A percentile compares a stretch with the other conserved stretches of the same genome.
Conservation (phyloP, 768 basidiomycete genomes). For the Calocybe indica region DNA sequence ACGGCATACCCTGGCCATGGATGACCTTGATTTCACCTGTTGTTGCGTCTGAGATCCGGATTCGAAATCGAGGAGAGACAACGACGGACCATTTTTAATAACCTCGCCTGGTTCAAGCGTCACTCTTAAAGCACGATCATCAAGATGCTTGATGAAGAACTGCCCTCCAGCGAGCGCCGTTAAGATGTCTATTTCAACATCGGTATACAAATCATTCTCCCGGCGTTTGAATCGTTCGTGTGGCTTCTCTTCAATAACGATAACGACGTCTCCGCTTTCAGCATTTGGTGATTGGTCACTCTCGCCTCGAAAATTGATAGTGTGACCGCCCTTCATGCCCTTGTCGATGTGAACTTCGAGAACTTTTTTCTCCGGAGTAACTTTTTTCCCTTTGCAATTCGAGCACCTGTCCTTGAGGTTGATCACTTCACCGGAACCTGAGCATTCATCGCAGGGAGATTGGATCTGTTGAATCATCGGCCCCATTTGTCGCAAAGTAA, state of each 20-base stretch:
- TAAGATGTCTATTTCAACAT: conserved; percentile 89
- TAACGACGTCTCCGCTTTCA: conserved; percentile 90
- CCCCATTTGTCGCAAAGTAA: conserved; percentile 94
- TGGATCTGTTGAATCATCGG: conserved; percentile 99
- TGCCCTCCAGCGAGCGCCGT: conserved; percentile 92
- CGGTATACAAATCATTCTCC: conserved; percentile 80
- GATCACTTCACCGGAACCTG: conserved; percentile 92
- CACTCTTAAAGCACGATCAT: conserved; percentile 84
- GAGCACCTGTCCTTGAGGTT: conserved; percentile 89
- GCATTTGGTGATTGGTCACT: conserved; percentile 88
- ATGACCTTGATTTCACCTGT: conserved; percentile 87
- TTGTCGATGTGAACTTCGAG: conserved; percentile 98
- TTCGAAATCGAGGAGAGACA: background rate
- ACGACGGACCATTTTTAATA: conserved; percentile 74
- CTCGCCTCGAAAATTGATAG: conserved; percentile 83
- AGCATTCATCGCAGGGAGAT: conserved; percentile 89
- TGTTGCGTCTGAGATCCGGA: conserved; percentile 5
- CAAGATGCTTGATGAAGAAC: conserved; percentile 87
- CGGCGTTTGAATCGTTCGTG: conserved; percentile 86
- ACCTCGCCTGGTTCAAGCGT: conserved; percentile 86
- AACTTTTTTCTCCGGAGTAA: conserved; percentile 89
- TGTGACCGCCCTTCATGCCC: conserved; percentile 94
- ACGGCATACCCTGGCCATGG: conserved; percentile 96
- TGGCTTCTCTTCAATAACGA: conserved; percentile 89
- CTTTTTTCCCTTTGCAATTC: conserved; percentile 93